These are phyloP conservation scores for Colletotrichum sp. DNA, from an alignment of 2,329 filamentous ascomycete genomes.

Conservation along the genomic window DNA sequence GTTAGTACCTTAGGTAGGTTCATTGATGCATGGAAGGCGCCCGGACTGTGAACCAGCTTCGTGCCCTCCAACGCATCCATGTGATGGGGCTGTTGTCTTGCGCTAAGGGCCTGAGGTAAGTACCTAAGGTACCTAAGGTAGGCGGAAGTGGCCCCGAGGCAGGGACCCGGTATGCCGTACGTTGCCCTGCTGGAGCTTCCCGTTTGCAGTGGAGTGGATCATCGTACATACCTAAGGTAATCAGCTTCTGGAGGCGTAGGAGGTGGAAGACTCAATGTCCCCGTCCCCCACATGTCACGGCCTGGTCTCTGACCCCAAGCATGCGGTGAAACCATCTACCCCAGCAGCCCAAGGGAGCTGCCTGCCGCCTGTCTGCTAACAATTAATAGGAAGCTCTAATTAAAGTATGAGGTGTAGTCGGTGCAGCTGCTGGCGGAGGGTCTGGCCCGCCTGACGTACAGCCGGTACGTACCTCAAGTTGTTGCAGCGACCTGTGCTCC, in stretches of 20 bases:
- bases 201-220: neutral
- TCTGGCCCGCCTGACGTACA: neutral
- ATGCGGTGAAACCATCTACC: neutral
- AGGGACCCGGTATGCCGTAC: neutral
- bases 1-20: neutral
- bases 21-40: neutral
- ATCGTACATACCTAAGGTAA: neutral
- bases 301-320: neutral
- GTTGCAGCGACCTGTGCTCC: neutral
- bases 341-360: neutral
- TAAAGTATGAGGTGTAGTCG: too few relatives aligned
- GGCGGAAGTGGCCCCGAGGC: neutral
- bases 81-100: slow-evolving; percentile 4
- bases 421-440: neutral
- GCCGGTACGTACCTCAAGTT: neutral
- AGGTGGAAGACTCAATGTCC: neutral
- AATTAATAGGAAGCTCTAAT: neutral
- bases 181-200: neutral
- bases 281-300: neutral
- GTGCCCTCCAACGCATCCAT: neutral
- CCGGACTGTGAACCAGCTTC: neutral
- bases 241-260: neutral
- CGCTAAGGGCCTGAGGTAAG: neutral
- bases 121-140: neutral
- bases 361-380: neutral